Conservation (phyloP, 2,329 filamentous ascomycete species). For the Ascochyta viciae-villosae region DNA sequence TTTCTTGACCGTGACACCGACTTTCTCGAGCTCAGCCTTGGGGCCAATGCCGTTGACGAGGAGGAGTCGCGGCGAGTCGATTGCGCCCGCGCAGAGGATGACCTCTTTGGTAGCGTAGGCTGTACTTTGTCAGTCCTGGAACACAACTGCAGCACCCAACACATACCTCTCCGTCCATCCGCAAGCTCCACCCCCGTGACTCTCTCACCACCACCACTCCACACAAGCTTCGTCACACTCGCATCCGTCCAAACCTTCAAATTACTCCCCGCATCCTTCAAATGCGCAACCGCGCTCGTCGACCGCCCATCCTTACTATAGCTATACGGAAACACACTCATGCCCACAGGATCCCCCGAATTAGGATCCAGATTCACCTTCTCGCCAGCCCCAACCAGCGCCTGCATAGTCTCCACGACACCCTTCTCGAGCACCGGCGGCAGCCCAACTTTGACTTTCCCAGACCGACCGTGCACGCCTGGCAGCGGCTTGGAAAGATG, state of each 20-base stretch:
- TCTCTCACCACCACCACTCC: constrained; percentile 30
- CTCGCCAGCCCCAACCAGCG: constrained; percentile 62
- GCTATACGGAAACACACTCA: constrained; percentile 48
- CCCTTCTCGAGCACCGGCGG: constrained; percentile 66
- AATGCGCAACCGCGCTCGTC: constrained; percentile 45
- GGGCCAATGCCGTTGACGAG: constrained; percentile 60
- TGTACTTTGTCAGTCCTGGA: background rate
- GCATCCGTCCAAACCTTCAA: constrained; percentile 60
- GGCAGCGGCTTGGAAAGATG: constrained; percentile 58
- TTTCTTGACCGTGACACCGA: constrained; percentile 52
- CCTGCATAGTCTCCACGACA: constrained; percentile 61
- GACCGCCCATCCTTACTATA: constrained; percentile 42
- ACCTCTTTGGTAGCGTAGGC: constrained; percentile 39
- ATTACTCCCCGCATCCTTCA: constrained; percentile 56
- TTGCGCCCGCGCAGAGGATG: constrained; percentile 41
- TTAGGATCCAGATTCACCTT: constrained; percentile 63
- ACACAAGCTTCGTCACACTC: constrained; percentile 49
- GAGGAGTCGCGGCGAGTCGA: constrained; percentile 51
- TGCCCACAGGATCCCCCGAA: constrained; percentile 41
- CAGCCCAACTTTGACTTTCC: constrained; percentile 35
- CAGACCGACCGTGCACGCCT: constrained; percentile 56
- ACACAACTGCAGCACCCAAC: background rate
- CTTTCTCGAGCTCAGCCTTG: constrained; percentile 49
- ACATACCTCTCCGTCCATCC: constrained; percentile 43
- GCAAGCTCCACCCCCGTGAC: constrained; percentile 38